Base-by-base conservation (phyloP, 371 early-diverging fungal genomes). In the Amoeboaphelidium protococcarum region DNA sequence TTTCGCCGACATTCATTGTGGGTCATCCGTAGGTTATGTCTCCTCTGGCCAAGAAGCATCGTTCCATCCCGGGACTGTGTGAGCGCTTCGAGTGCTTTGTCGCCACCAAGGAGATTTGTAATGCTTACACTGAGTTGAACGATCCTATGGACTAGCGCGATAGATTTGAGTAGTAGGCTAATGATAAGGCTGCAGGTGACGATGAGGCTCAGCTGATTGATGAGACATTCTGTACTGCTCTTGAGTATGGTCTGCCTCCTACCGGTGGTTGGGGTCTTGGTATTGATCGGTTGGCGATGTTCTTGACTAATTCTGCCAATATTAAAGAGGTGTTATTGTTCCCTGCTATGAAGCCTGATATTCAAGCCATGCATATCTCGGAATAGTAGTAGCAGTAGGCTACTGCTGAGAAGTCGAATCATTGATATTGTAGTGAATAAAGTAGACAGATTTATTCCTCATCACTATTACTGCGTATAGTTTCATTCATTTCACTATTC, bases 11-110 rank as follows among this genome's bases (percentile, higher is more conserved):
- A 23, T 99, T 97, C 71, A 85, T 99, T 53, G 83, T 73, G 55
- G 85, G 88, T 49, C 97, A 98, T 63, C 99, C 99, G 42, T 74
- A 78, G 69, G 86, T 91, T 74, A 98, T 96, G 94, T 89, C 90
- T 52, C 99, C 99, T 20, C 69, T 99, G 25, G 98, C 99, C 61
- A 99, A 99, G 78, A 77, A 80, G 58, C 94, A 98, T 61, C 81
- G 99, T 56, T 69, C 71, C 42, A 68, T 71, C 47, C 66, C 76
- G 48, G 95, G 95, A 42, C 68, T 99, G 26, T 91, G 90, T 66
- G 99, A 97, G 66, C 83, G 99, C 53, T 99, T 99, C 64, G 99
- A 99, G 68, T 68, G 88, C 58, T 99, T 99, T 60, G 88, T 98
- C 13, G 95, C 94, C 54, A 86, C 91, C 58, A 98, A 95, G 78